Conservation (phyloP, 1,284 basidiomycete species). For the Ceratobasidium sp. region DNA sequence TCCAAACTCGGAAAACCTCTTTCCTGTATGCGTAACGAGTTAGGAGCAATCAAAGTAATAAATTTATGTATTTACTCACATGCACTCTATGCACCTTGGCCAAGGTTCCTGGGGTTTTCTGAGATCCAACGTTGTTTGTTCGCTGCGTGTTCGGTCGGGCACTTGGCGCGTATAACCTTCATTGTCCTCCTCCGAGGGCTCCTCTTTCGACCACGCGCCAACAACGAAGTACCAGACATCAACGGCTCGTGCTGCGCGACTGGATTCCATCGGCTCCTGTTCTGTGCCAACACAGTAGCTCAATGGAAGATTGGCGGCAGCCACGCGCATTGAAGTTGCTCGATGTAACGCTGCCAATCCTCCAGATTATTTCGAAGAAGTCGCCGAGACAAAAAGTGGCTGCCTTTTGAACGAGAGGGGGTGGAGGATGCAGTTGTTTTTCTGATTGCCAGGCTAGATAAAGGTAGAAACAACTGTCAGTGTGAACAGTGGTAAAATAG, state of each 20-base stretch:
- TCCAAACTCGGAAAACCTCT: not conserved
- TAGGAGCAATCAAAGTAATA: too few species aligned
- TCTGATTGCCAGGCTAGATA: too few species aligned
- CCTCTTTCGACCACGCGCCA: not conserved
- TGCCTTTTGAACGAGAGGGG: too few species aligned
- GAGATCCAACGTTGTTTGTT: not conserved
- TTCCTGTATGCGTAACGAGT: not conserved
- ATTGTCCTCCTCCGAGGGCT: not conserved
- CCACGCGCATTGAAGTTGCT: not conserved
- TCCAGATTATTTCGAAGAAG: too few species aligned
- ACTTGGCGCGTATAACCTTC: not conserved
- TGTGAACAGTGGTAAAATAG: too few species aligned
- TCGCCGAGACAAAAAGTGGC: too few species aligned
- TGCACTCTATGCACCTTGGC: constrained; percentile 2
- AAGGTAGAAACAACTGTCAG: too few species aligned
- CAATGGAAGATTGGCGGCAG: not conserved
- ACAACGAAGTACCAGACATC: constrained; percentile 3
- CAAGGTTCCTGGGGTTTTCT: not conserved
- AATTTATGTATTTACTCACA: not conserved
- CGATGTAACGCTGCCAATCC: too few species aligned
- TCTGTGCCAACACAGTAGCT: not conserved
- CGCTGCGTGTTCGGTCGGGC: not conserved
- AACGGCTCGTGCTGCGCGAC: not conserved
- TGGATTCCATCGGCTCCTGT: not conserved
- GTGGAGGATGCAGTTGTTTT: too few species aligned